Conservation (phyloP, 2,329 filamentous ascomycete species). For the Huntiella decipiens region DNA sequence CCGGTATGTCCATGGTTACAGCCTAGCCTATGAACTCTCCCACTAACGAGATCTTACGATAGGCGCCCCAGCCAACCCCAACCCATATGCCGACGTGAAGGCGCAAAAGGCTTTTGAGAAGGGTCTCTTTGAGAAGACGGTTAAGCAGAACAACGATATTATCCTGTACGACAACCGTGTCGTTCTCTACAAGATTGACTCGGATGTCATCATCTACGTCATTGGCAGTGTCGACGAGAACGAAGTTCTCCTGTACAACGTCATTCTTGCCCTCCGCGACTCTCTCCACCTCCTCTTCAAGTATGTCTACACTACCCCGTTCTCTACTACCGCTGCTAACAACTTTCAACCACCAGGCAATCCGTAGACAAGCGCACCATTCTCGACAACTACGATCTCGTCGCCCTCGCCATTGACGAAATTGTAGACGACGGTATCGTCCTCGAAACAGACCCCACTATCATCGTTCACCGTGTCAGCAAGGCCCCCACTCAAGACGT, state of each 20-base stretch:
- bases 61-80: constrained; percentile 23
- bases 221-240: constrained; percentile 87
- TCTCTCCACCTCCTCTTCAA: constrained; percentile 81
- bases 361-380: constrained; percentile 95
- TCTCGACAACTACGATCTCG: constrained; percentile 95
- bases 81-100: constrained; percentile 75
- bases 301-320: constrained; percentile 29
- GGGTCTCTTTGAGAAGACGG: constrained; percentile 84
- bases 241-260: constrained; percentile 89
- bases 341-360: constrained; percentile 38
- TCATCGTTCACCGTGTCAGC: constrained; percentile 82
- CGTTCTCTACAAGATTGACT: constrained; percentile 94
- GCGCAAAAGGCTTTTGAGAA: constrained; percentile 95
- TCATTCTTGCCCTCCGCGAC: constrained; percentile 78
- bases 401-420: constrained; percentile 86
- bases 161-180: constrained; percentile 95
- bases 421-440: constrained; percentile 92
- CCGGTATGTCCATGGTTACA: constrained; percentile 16
- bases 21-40: background rate
- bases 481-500: constrained; percentile 80
- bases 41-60: constrained; percentile 16
- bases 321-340: background rate
- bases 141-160: constrained; percentile 87
- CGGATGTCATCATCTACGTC: constrained; percentile 89
- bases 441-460: constrained; percentile 87